These are phyloP conservation scores for Pinus taeda DNA, from an alignment of 75 land plant species.

Conservation along the genomic window DNA sequence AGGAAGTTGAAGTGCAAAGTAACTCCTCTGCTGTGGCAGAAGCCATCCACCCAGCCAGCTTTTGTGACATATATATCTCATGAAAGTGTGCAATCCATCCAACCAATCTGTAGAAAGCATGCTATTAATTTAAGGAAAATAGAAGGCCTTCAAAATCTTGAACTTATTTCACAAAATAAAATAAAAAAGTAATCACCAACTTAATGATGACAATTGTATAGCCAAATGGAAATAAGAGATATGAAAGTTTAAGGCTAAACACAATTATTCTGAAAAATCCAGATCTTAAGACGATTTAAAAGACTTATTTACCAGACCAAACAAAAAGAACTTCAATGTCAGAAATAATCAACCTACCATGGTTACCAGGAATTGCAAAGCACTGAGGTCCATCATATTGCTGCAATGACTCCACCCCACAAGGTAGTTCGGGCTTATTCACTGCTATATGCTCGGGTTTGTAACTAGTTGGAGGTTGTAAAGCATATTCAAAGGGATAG, in stretches of 20 bases:
- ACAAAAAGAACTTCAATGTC: background rate
- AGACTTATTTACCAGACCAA: too few species aligned
- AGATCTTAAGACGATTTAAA: too few species aligned
- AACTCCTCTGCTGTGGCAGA: conserved; percentile 95
- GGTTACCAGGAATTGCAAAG: conserved; percentile 95
- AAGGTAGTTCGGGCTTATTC: conserved; percentile 85
- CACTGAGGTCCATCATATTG: conserved; percentile 90
- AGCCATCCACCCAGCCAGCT: conserved; percentile 99
- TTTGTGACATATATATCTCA: conserved; percentile 94
- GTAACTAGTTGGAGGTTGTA: conserved; percentile 92
- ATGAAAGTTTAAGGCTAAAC: background rate
- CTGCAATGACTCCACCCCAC: conserved; percentile 58
- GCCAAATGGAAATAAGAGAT: too few species aligned
- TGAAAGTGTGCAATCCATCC: conserved; percentile 93
- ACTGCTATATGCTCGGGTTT: conserved; percentile 85
- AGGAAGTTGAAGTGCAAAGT: conserved; percentile 90
- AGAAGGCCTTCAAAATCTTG: too few species aligned
- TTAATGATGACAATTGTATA: too few species aligned
- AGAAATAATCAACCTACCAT: conserved; percentile 48
- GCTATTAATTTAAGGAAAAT: too few species aligned
- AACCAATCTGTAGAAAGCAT: conserved; percentile 76
- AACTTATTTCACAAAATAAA: too few species aligned
- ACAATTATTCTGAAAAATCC: too few species aligned
- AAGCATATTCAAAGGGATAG: conserved; percentile 90
- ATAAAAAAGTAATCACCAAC: too few species aligned